Conservation (phyloP, 2,329 filamentous ascomycete genomes). For the Fusarium ramigenum region DNA sequence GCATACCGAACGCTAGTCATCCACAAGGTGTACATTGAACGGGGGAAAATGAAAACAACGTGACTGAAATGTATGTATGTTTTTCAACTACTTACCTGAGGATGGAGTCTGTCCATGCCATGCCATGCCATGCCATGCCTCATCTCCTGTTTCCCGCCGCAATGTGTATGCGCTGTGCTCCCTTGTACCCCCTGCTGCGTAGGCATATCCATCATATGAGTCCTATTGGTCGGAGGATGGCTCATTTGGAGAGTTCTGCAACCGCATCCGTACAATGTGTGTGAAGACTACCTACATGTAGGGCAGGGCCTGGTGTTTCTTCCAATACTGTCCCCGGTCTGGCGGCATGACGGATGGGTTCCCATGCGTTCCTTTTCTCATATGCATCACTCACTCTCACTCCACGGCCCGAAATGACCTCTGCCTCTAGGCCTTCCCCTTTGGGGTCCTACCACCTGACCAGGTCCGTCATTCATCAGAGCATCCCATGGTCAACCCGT, state of each 20-base stretch:
- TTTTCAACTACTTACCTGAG: background rate
- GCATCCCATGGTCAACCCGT: slow-evolving; percentile 31
- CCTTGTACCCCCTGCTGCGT: slow-evolving; percentile 15
- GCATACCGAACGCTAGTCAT: slow-evolving; percentile 12
- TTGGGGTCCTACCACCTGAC: slow-evolving; percentile 41
- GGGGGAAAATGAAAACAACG: slow-evolving; percentile 2
- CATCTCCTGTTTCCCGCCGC: slow-evolving; percentile 34
- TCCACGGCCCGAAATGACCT: slow-evolving; percentile 34
- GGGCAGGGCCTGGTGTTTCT: slow-evolving; percentile 15
- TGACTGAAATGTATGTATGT: background rate
- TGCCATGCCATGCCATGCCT: slow-evolving; percentile 14
- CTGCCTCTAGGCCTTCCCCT: slow-evolving; percentile 36
- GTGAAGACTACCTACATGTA: slow-evolving; percentile 22
- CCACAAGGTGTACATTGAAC: background rate
- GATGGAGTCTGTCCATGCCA: background rate
- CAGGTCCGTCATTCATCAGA: slow-evolving; percentile 25
- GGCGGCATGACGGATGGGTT: slow-evolving; percentile 33
- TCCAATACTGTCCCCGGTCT: slow-evolving; percentile 11
- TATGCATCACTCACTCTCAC: slow-evolving; percentile 31
- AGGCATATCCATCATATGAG: background rate
- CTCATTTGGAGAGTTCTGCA: slow-evolving; percentile 19
- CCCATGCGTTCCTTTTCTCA: slow-evolving; percentile 36
- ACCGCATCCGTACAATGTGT: slow-evolving; percentile 15
- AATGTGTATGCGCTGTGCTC: slow-evolving; percentile 20
- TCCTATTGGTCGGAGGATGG: slow-evolving; percentile 16